phyloP scores from a whole-genome alignment of 768 basidiomycete genomes.

The Butyriboletus loyo region DNA sequence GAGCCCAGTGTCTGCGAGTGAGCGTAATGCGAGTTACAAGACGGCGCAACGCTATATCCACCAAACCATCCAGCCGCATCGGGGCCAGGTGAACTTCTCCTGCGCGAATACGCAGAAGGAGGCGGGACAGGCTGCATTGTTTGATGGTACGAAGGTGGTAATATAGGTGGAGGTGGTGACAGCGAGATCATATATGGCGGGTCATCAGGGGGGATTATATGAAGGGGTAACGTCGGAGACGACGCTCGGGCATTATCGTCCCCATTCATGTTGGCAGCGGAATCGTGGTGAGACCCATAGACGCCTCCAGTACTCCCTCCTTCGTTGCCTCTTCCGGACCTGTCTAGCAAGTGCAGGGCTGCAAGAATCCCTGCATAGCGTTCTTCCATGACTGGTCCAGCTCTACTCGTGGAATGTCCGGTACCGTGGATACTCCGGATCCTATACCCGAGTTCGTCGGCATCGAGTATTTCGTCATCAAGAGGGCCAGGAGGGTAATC shows the following conservation, averaged over 20 bases:
- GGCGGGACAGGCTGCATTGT: conserved; percentile 17
- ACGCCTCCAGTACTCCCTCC: conserved; percentile 28
- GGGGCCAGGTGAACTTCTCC: conserved; percentile 29
- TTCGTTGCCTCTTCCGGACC: conserved; percentile 14
- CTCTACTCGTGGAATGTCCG: background rate
- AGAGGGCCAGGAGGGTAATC: conserved; percentile 17
- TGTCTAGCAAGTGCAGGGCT: conserved; percentile 16
- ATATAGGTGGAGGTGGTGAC: conserved; percentile 25
- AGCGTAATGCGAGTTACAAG: conserved; percentile 26
- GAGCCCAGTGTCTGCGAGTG: conserved; percentile 30
- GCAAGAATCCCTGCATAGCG: conserved; percentile 29
- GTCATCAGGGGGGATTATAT: conserved; percentile 13
- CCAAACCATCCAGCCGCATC: conserved; percentile 25
- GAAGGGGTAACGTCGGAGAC: conserved; percentile 25
- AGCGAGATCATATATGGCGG: conserved; percentile 15
- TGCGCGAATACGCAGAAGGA: conserved; percentile 25
- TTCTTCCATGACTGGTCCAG: conserved; percentile 15
- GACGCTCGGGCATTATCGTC: conserved; percentile 14
- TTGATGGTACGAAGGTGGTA: conserved; percentile 1
- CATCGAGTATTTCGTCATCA: conserved; percentile 20
- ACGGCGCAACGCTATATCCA: conserved; percentile 25
- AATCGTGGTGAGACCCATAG: conserved; percentile 23
- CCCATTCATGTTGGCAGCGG: conserved; percentile 5
- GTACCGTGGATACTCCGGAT: background rate
- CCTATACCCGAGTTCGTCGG: conserved; percentile 10